phyloP scores from a whole-genome alignment of 2,329 filamentous ascomycete genomes.

The Curvularia lunata region DNA sequence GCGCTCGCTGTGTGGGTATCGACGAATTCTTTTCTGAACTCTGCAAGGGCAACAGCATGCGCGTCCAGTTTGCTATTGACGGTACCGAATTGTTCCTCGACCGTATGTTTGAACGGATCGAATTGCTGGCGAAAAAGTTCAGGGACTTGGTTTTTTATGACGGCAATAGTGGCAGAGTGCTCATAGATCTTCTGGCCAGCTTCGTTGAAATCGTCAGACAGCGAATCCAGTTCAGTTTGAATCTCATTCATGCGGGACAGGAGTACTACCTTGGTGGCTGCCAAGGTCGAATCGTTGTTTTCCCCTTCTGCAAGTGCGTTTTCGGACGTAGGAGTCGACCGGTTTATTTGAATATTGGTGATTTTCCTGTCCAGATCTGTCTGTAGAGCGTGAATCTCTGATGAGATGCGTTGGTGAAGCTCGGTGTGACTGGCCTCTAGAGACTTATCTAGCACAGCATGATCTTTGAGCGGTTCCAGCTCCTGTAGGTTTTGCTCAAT shows the following conservation, averaged over 20 bases:
- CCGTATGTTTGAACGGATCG: slow-evolving; percentile 13
- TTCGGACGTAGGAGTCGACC: background rate
- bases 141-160: slow-evolving; percentile 5
- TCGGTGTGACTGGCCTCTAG: background rate
- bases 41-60: background rate
- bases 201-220: background rate
- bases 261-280: background rate
- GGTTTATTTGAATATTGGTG: background rate
- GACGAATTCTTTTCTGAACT: background rate
- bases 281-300: background rate
- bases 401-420: background rate
- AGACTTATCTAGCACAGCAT: background rate
- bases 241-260: background rate
- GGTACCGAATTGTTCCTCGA: background rate
- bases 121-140: slow-evolving; percentile 15
- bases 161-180: background rate
- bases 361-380: background rate
- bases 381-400: background rate
- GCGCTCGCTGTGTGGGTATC: background rate
- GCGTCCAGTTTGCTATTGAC: background rate
- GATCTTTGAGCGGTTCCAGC: background rate
- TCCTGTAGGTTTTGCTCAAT: background rate
- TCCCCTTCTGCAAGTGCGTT: background rate
- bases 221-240: background rate
- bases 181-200: background rate